Evolutionary conservation across 768 basidiomycete genomes (phyloP).

Genomic region (Hemileccinum impolitum): DNA sequence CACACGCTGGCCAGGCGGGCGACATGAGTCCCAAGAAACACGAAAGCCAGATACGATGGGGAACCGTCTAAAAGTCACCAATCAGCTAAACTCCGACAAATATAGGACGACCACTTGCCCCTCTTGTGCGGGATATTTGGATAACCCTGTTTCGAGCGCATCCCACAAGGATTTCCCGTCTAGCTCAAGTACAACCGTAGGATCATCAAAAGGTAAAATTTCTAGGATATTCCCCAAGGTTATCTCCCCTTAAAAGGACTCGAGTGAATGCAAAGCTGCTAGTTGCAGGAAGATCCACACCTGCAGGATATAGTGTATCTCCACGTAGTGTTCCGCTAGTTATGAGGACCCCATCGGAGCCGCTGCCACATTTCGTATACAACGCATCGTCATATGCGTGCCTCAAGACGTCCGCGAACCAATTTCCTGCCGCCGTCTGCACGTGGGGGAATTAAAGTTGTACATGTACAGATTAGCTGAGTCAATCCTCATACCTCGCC

Average conservation of each 20-base stretch:
- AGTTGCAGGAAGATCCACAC: conserved; percentile 33
- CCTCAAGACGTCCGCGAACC: conserved; percentile 81
- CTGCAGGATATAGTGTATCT: conserved; percentile 81
- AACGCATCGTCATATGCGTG: conserved; percentile 79
- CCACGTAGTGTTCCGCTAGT: conserved; percentile 84
- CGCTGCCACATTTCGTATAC: conserved; percentile 53
- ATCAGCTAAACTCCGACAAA: not conserved
- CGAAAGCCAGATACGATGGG: conserved; percentile 82
- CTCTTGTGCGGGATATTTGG: conserved; percentile 87
- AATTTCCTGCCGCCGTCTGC: conserved; percentile 71
- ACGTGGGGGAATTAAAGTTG: not conserved
- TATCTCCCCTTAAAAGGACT: conserved; percentile 49
- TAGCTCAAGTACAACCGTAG: conserved; percentile 75
- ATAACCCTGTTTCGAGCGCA: conserved; percentile 67
- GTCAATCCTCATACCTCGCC: conserved; percentile 48
- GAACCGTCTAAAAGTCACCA: conserved; percentile 59
- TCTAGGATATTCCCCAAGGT: conserved; percentile 86
- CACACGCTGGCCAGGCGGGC: conserved; percentile 67
- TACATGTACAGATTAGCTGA: not conserved
- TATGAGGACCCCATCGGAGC: conserved; percentile 77
- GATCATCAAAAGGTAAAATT: conserved; percentile 87
- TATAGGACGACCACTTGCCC: conserved; percentile 49
- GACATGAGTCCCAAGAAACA: conserved; percentile 83
- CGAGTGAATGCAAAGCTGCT: not conserved
- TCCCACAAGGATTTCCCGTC: conserved; percentile 80